Evolutionary conservation across 768 basidiomycete species (phyloP).

Genomic region (Xerocomellus chrysenteron): DNA sequence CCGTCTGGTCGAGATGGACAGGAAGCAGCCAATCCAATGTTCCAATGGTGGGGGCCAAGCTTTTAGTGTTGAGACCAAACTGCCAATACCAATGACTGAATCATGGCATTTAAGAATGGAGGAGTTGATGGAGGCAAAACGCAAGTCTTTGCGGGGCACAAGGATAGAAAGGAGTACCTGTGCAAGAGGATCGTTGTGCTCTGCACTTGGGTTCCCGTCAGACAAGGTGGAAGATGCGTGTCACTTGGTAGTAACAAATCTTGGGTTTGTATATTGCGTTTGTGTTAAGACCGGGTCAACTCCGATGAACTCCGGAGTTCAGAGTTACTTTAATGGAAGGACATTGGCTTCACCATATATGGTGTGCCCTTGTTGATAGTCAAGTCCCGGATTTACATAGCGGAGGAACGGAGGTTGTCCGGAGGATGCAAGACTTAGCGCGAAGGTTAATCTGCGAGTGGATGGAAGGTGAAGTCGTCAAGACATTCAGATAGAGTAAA

Average conservation of each 20-base stretch:
- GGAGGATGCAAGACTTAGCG: too few relatives aligned
- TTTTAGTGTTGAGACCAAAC: constrained; percentile 68
- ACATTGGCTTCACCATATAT: too few relatives aligned
- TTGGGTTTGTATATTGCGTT: constrained; percentile 21
- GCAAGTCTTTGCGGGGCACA: constrained; percentile 70
- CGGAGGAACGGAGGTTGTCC: too few relatives aligned
- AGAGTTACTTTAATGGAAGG: too few relatives aligned
- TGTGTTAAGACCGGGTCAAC: too few relatives aligned
- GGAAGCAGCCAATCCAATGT: constrained; percentile 48
- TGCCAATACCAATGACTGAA: constrained; percentile 63
- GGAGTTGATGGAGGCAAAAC: constrained; percentile 64
- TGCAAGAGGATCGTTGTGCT: constrained; percentile 90
- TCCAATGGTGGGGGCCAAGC: constrained; percentile 64
- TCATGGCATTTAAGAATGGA: constrained; percentile 84
- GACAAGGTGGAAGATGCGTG: constrained; percentile 90
- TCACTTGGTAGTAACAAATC: constrained; percentile 22
- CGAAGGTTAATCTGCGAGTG: too few relatives aligned
- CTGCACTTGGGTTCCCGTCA: constrained; percentile 77
- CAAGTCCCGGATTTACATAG: too few relatives aligned
- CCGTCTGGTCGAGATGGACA: constrained; percentile 40
- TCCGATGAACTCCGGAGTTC: too few relatives aligned
- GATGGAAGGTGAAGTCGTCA: too few relatives aligned
- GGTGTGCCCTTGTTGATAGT: too few relatives aligned
- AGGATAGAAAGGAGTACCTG: constrained; percentile 85
- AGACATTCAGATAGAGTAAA: too few relatives aligned